These are phyloP conservation scores for Maudiozyma bulderi DNA, from an alignment of 805 yeast genomes.

Conservation along the genomic window DNA sequence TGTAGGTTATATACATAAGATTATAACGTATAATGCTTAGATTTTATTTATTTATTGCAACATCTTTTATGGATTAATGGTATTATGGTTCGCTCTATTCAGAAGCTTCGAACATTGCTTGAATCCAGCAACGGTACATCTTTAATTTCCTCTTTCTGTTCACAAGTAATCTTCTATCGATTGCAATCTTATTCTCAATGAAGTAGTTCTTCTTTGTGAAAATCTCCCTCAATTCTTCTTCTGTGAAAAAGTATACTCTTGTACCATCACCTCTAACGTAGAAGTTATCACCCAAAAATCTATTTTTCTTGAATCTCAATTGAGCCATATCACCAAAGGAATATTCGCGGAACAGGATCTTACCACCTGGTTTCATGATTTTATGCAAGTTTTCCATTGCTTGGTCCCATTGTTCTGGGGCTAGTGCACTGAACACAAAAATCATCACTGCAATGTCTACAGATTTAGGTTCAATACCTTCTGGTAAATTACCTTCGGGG, in stretches of 20 bases:
- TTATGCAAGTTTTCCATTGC: constrained; percentile 66
- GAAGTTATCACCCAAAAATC: constrained; percentile 83
- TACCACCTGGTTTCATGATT: constrained; percentile 86
- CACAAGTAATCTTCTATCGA: constrained; percentile 83
- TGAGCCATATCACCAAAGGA: constrained; percentile 96
- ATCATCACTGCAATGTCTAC: constrained; percentile 92
- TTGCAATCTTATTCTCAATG: constrained; percentile 65
- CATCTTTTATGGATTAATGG: background rate
- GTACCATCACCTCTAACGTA: constrained; percentile 98
- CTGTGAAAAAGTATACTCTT: constrained; percentile 92
- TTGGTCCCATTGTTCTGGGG: constrained; percentile 82
- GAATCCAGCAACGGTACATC: constrained; percentile 96
- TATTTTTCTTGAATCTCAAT: constrained; percentile 79
- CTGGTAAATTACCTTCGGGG: constrained; percentile 64
- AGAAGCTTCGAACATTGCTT: constrained; percentile 66
- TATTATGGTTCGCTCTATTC: constrained; percentile 2
- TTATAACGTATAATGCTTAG: background rate
- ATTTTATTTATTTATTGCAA: background rate
- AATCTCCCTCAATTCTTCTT: constrained; percentile 73
- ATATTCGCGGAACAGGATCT: constrained; percentile 81
- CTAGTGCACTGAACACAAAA: constrained; percentile 84
- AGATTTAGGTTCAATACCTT: constrained; percentile 68
- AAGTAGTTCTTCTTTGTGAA: constrained; percentile 50
- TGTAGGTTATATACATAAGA: background rate
- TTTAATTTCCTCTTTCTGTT: constrained; percentile 86